phyloP scores from a whole-genome alignment of 2,329 filamentous ascomycete species.

The Arthrobotrys conoides region DNA sequence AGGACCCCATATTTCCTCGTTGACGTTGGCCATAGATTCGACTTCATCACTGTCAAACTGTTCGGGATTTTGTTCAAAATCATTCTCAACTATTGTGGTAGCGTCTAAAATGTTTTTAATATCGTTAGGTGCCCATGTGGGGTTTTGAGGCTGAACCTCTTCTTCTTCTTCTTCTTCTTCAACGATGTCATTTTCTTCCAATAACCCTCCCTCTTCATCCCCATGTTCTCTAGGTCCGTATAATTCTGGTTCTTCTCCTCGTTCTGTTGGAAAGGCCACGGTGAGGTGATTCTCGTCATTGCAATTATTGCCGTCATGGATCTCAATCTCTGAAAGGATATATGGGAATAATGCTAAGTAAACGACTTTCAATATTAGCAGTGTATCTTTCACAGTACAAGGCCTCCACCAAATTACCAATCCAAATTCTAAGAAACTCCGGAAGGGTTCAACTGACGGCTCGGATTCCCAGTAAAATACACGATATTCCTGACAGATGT shows the following conservation, averaged over 20 bases:
- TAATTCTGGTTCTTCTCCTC: not conserved
- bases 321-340: constrained; percentile 11
- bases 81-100: constrained; percentile 30
- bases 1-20: not conserved
- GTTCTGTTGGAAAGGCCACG: constrained; percentile 19
- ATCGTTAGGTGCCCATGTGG: not conserved
- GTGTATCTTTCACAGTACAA: not conserved
- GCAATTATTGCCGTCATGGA: constrained; percentile 40
- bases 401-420: too few species aligned
- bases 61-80: not conserved
- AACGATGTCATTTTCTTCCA: not conserved
- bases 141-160: not conserved
- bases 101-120: constrained; percentile 11
- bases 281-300: constrained; percentile 22
- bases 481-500: constrained; percentile 19
- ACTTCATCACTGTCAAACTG: not conserved
- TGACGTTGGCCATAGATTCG: not conserved
- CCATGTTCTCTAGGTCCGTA: not conserved
- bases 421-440: not conserved
- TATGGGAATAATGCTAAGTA: constrained; percentile 23
- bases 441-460: constrained; percentile 26
- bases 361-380: not conserved
- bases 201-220: not conserved
- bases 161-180: not conserved
- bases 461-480: constrained; percentile 31